phyloP scores from a whole-genome alignment of 2,329 filamentous ascomycete genomes.

The Chaetomiaceae sp. region DNA sequence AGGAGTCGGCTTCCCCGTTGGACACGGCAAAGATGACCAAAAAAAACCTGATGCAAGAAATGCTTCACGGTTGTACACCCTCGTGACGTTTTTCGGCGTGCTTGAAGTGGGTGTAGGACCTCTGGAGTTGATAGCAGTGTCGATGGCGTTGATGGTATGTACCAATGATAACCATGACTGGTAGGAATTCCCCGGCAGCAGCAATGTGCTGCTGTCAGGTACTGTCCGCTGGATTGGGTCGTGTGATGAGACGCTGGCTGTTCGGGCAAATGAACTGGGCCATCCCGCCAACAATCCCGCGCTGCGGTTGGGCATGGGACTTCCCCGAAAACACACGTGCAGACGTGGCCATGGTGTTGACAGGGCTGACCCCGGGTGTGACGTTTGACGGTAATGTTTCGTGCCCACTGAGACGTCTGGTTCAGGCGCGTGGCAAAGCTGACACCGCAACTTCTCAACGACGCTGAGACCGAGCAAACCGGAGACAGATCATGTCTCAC shows the following conservation, averaged over 20 bases:
- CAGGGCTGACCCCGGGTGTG: conserved; percentile 10
- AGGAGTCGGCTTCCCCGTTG: background rate
- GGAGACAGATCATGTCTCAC: conserved; percentile 2
- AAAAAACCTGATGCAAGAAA: background rate
- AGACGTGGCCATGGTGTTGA: background rate
- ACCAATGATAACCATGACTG: too few species aligned
- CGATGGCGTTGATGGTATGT: too few species aligned
- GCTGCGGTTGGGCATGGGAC: conserved; percentile 5
- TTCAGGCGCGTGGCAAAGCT: conserved; percentile 14
- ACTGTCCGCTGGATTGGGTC: conserved; percentile 9
- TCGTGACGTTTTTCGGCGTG: background rate
- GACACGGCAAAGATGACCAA: background rate
- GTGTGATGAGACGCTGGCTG: conserved; percentile 7
- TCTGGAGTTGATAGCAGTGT: too few species aligned
- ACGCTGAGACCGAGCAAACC: background rate
- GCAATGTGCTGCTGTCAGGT: background rate
- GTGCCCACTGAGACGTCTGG: conserved; percentile 9
- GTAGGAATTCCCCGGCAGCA: conserved; percentile 3
- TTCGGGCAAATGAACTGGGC: conserved; percentile 11
- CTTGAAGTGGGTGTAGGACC: too few species aligned
- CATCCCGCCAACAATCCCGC: conserved; percentile 9
- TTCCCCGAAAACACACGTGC: background rate
- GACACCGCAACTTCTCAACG: conserved; percentile 5
- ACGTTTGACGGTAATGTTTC: background rate
- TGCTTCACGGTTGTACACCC: background rate